Base-by-base conservation (phyloP, 1,284 basidiomycete species). In the Pseudozyma tsukubaensis region DNA sequence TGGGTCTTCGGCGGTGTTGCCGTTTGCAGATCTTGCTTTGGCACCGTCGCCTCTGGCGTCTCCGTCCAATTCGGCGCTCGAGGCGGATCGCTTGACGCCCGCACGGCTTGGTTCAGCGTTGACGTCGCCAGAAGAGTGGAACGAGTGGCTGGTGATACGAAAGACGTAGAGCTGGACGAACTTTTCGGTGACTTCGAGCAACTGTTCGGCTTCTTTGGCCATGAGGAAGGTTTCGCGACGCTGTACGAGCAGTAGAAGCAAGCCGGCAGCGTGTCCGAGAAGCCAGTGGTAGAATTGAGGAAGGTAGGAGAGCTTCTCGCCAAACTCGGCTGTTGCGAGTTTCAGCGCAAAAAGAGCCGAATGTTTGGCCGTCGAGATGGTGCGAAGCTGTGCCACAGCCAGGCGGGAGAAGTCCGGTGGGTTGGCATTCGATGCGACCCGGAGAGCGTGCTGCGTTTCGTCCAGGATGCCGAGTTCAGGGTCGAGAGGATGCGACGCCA, bases 261-360 rank as follows among this genome's bases (percentile, higher is more conserved):
- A 53, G n/a, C 79, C 74, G 7, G 76, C 78, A 1, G 76, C 67
- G 47, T 81, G 78, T n/a, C 66, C 69, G 12, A 81, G 39, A 19
- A 81, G 59, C 57, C 70, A 80, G 56, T 81, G 80, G 49, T 81
- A 80, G 59, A 75, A 72, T 19, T 70, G 74, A 5, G 79, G 79
- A 24, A 81, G 55, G 37, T 75, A 72, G 14, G 62, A 67, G 7
- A 81, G 63, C 34, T 64, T 74, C 18, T 81, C 79, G n/a, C 70
- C 70, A 40, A 78, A 79, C 19, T 76, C 77, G n/a, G 51, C 44
- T 7, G 59, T 67, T 4, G 68, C 74, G 9, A 79, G 69, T 36
- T 70, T 59, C 44, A 80, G 70, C 16, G 79, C 77, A 16, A 68
- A 69, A 3, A 80, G 39, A 1, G 79, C 79, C 24, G 67, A 68